Base-by-base conservation (phyloP, 2,329 filamentous ascomycete species). In the Penicillium sp. region DNA sequence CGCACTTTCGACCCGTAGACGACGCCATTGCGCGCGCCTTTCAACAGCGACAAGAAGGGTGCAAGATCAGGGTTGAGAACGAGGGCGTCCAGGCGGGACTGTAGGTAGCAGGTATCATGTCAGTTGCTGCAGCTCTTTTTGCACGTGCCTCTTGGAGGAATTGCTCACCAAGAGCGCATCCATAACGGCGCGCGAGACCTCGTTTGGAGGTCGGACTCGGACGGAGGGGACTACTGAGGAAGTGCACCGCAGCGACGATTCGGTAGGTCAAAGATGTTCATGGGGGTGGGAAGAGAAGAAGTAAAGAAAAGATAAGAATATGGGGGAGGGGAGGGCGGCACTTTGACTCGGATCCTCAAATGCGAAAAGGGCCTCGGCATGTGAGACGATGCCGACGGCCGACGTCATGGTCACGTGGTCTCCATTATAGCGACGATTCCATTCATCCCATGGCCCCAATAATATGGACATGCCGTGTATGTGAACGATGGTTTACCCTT, bases 1-100 rank as follows among this genome's bases (percentile, higher is more conserved):
- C 95, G 93, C 79, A 99, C 92, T 86, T 98, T 98, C 72, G 91
- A 88, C 64, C 95, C 95, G 81, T 99, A 99, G 66, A 99, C 92
- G 68, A 93, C 89, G 78, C 95, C 95, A 88, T 98, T 99, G 80
- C 95, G 92, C 69, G 95, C 91, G 72, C 89, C 92, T 85, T 99
- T 99, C 78, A 97, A 78, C 69, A 99, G 84, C 60, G 91, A 88
- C 65, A 99, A 86, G 59, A 93, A 77, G 72, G 95, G 92, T 72
- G 95, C 92, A 80, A 97, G 91, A 68, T 88, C 85, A 6, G 93
- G 93, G 76, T 98, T 88, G 65, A 95, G 86, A 68, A 93, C 83
- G 60, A 97, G 84, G 69, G 86, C 85, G 81, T 96, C 92, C 70
- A 93, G 81, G 64, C 85, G 83, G 69, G 84, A 83, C 91, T 94